These are phyloP conservation scores for Penicillium italicum DNA, from an alignment of 2,329 filamentous ascomycete species.

Conservation along the genomic window DNA sequence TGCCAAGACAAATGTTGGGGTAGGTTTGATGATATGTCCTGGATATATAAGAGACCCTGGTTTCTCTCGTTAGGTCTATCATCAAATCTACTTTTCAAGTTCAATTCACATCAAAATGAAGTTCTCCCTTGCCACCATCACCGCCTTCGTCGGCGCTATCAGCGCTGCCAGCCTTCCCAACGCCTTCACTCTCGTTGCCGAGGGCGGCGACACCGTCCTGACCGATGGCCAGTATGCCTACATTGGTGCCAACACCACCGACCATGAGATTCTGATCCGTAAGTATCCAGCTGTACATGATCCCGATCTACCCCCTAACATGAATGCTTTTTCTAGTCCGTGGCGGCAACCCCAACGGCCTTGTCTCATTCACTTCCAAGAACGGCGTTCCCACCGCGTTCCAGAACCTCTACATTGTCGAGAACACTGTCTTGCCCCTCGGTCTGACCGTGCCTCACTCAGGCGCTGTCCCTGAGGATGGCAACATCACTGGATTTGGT, in stretches of 20 bases:
- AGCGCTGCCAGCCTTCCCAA: constrained; percentile 22
- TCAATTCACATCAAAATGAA: constrained; percentile 23
- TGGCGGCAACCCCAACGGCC: constrained; percentile 15
- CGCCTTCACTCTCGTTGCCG: constrained; percentile 28
- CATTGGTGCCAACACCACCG: constrained; percentile 19
- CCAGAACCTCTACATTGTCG: constrained; percentile 29
- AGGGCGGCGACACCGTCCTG: constrained; percentile 25
- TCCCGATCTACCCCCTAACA: background rate
- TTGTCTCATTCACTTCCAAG: constrained; percentile 26
- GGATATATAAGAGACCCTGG: background rate
- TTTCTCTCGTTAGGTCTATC: background rate
- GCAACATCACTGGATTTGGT: constrained; percentile 23
- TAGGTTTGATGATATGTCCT: no score
- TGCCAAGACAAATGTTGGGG: no score
- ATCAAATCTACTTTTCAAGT: background rate
- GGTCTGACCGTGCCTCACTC: constrained; percentile 30
- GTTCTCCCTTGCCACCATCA: constrained; percentile 26
- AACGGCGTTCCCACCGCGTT: constrained; percentile 24
- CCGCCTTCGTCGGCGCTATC: constrained; percentile 22
- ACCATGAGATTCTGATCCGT: constrained; percentile 28
- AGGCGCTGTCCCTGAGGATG: constrained; percentile 23
- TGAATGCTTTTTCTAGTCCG: constrained; percentile 16
- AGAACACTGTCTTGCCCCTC: constrained; percentile 21
- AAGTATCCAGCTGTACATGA: constrained; percentile 2
- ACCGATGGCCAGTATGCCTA: constrained; percentile 27